A percentile compares a stretch with the other conserved stretches of the same genome.
Conservation (phyloP, 2,329 filamentous ascomycete genomes). For the Pezicula radicicola region DNA sequence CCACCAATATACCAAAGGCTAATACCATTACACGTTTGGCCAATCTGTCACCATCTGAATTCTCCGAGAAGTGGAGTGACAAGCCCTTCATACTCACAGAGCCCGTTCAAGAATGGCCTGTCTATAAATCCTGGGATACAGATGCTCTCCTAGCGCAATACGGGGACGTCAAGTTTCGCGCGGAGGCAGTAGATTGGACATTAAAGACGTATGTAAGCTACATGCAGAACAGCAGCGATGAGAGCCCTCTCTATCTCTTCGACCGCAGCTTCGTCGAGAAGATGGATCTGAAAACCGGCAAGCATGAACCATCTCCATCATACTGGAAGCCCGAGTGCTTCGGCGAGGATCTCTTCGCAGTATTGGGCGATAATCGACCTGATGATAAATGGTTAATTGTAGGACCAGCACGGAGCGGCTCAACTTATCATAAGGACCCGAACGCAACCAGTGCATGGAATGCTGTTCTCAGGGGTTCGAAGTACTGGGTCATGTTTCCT, state of each 20-base stretch:
- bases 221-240: slow-evolving; percentile 75
- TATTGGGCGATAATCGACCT: slow-evolving; percentile 74
- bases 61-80: slow-evolving; percentile 71
- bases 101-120: slow-evolving; percentile 79
- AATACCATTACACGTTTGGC: slow-evolving; percentile 73
- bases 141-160: slow-evolving; percentile 64
- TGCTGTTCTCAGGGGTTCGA: slow-evolving; percentile 81
- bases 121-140: slow-evolving; percentile 70
- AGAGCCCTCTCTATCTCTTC: slow-evolving; percentile 90
- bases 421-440: slow-evolving; percentile 88
- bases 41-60: slow-evolving; percentile 70
- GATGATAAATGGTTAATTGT: slow-evolving; percentile 93
- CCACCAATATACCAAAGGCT: slow-evolving; percentile 63
- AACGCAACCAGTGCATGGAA: slow-evolving; percentile 86
- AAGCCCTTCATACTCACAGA: slow-evolving; percentile 83
- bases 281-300: slow-evolving; percentile 68
- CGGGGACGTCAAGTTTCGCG: slow-evolving; percentile 69
- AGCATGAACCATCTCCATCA: slow-evolving; percentile 37
- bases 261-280: slow-evolving; percentile 85
- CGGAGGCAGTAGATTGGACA: slow-evolving; percentile 92
- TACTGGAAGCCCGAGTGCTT: slow-evolving; percentile 87
- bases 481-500: slow-evolving; percentile 99
- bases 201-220: slow-evolving; percentile 79
- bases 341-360: slow-evolving; percentile 78
- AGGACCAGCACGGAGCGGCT: slow-evolving; percentile 81